Conservation (phyloP, 768 basidiomycete genomes). For the Leccinum uliginosum region DNA sequence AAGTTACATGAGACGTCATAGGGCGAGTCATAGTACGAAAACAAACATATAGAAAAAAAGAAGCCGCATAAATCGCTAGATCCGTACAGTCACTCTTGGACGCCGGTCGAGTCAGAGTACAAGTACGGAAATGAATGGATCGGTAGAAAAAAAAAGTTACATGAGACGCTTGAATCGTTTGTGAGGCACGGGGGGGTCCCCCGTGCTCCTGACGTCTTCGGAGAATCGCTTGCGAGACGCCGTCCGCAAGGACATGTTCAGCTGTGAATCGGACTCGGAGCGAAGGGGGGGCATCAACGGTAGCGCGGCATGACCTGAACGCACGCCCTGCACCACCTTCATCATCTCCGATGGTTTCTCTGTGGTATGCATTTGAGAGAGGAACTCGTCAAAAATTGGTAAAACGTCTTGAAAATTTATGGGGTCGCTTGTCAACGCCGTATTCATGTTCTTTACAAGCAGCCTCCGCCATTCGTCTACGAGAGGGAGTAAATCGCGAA, state of each 20-base stretch:
- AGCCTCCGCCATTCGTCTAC: background rate
- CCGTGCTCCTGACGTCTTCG: background rate
- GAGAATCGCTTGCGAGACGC: background rate
- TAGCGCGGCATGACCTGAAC: background rate
- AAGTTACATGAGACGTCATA: background rate
- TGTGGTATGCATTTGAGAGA: background rate
- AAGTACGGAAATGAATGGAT: background rate
- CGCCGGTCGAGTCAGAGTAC: background rate
- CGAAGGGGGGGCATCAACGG: background rate
- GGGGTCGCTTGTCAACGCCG: background rate
- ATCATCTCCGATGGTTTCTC: background rate
- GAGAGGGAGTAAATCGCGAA: background rate
- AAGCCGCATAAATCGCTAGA: too few relatives aligned
- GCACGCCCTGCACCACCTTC: background rate
- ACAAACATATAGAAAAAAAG: too few relatives aligned
- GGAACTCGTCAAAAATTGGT: background rate
- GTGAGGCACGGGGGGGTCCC: background rate
- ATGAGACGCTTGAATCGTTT: background rate
- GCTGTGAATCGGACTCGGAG: background rate
- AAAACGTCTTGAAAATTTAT: background rate
- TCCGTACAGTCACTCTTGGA: too few relatives aligned
- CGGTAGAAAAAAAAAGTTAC: background rate
- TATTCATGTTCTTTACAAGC: background rate
- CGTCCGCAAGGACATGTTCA: background rate
- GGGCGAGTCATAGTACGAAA: too few relatives aligned